Base-by-base conservation (phyloP, 768 basidiomycete species). In the Tylopilus vinaceipallidus region DNA sequence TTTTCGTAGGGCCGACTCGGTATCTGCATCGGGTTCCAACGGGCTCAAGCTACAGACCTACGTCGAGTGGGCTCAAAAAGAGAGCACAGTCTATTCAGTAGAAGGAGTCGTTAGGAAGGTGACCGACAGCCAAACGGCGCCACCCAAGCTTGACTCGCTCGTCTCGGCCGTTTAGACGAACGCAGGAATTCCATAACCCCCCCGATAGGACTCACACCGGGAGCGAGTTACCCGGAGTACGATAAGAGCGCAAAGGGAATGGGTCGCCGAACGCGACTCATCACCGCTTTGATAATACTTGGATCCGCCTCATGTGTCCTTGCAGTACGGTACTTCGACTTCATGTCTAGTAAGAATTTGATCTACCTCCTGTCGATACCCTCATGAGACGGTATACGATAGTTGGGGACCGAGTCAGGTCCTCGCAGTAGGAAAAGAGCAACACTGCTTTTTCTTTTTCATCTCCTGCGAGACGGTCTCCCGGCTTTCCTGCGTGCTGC, bases 381-480 rank as follows among this genome's bases (percentile, higher is more conserved):
- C 13, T 23, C 6, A 20, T 44, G 13, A 26, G 19, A 39, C 47
- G 37, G 19, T 37, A 40, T 41, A 27, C 24, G 4, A 6, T 14
- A 19, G 20, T 43, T 11, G 23, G 30, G 46, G 33, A 13, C 17
- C n/a, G n/a, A n/a, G n/a, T n/a, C n/a, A 41, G 20, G 13, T 23
- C 22, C 45, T 16, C 5, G 10, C 16, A 32, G 19, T 17, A 27
- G 23, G 43, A 30, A 6, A 29, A 26, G 20, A 9, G 9, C 3
- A 23, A 38, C 6, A 11, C 2, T 19, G 0, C 6, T 8, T 4
- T 14, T 29, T 30, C n/a, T 29, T 32, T 11, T 17, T 80, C 71
- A 89, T 64, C 87, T 78, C 71, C 87, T 79, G 55, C 87, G 78
- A 51, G 84, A 78, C 22, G 87, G 78, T 30, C 84, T 78, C 29